Evolutionary conservation across 495 filamentous ascomycete species (phyloP), one percentile per base, ranked within the genome.

Genomic region (Paragyromitra xinjiangensis): DNA sequence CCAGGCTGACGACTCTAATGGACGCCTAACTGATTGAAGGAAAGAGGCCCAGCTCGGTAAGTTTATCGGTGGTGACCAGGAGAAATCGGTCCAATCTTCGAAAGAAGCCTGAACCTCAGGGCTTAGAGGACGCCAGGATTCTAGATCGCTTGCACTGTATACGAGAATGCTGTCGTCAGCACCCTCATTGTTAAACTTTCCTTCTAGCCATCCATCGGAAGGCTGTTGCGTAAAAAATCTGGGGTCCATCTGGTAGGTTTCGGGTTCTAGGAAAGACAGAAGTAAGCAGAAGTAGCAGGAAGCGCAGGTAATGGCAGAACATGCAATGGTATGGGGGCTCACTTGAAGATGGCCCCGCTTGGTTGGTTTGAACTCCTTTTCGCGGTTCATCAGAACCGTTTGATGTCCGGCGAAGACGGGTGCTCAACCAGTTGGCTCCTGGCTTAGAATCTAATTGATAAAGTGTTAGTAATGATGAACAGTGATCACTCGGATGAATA

Each of bases 131-230:
- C 24, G 37, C 45, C 62, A 73, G 48, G 48, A 39, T 44, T 61
- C 58, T n/a, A 14, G 39, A 48, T 71, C 42, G 22, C 68, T 62
- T 6, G 68, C 68, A 48, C 55, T 71, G n/a, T 37, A 71, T 50
- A 63, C 37, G 24, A 39, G 22, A 14, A 50, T 7, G 14, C 58
- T 37, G 22, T 56, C 62, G 34, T 11, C 37, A 37, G 7, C 9
- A n/a, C 45, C 22, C 16, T 2, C 29, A 12, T 48, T 1, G 5
- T 37, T 11, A 2, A 8, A 2, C 16, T 12, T 29, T 7, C 45
- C 12, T 29, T 11, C 7, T 14, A 53, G 64, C 44, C 26, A 37
- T 39, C 12, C 3, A 66, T 51, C 44, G 2, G n/a, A 34, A n/a
- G 24, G 3, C 24, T 51, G 12, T 51, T 66, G 16, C 19, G 6